These are phyloP conservation scores for Ilyonectria sp. DNA, from an alignment of 2,329 filamentous ascomycete species.

Conservation along the genomic window DNA sequence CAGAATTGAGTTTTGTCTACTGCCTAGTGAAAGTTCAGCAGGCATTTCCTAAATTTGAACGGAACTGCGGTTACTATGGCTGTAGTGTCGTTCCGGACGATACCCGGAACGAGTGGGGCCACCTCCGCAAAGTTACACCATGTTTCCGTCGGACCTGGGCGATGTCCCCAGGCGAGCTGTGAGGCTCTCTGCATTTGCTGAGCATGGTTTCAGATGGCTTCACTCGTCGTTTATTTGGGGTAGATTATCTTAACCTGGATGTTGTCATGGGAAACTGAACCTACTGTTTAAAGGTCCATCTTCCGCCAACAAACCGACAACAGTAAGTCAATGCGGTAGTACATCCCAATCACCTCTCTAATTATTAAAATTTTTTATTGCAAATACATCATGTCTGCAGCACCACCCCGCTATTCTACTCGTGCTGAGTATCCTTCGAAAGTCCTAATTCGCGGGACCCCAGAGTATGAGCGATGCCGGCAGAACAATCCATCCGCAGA, in stretches of 20 bases:
- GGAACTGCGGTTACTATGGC: not conserved
- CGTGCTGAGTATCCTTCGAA: slow-evolving; percentile 21
- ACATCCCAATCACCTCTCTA: not conserved
- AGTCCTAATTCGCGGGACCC: slow-evolving; percentile 20
- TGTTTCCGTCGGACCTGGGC: not conserved
- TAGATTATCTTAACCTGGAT: not conserved
- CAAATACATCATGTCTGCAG: slow-evolving; percentile 6
- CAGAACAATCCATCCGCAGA: slow-evolving; percentile 28
- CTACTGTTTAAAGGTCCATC: not conserved
- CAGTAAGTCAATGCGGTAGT: not conserved
- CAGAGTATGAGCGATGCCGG: slow-evolving; percentile 30
- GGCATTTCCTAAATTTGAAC: not conserved
- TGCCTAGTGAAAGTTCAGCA: not conserved
- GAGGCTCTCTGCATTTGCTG: not conserved
- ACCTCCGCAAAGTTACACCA: not conserved
- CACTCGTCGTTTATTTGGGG: not conserved
- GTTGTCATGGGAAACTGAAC: no score
- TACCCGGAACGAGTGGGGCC: not conserved
- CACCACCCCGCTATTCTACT: slow-evolving; percentile 19
- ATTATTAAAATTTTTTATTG: not conserved
- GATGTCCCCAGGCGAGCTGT: not conserved
- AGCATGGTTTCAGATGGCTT: not conserved
- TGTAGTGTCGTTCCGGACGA: not conserved
- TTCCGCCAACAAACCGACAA: not conserved
- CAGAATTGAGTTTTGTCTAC: not conserved